These are phyloP conservation scores for Immersiella caudata DNA, from an alignment of 495 filamentous ascomycete species.

Conservation along the genomic window DNA sequence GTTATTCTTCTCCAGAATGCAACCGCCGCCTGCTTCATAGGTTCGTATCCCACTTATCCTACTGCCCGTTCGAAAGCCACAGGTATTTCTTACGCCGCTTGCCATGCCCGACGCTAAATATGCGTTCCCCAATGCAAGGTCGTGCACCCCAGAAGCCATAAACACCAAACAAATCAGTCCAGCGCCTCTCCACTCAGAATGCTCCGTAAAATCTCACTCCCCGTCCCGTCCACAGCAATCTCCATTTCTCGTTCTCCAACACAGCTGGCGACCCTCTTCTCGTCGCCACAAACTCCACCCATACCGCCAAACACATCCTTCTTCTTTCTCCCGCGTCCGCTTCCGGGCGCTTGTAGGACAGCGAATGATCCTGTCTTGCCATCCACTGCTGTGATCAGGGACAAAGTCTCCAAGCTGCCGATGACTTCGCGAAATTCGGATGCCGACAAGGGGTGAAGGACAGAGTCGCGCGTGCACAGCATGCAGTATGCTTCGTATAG, in stretches of 20 bases:
- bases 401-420: slow-evolving; percentile 82
- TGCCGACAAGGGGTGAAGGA: slow-evolving; percentile 81
- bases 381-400: slow-evolving; percentile 76
- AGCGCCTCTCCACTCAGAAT: slow-evolving; percentile 57
- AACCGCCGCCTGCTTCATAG: too few species aligned
- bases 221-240: slow-evolving; percentile 64
- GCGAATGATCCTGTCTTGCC: slow-evolving; percentile 67
- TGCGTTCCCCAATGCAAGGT: slow-evolving; percentile 22
- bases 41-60: not conserved
- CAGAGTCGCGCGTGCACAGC: slow-evolving; percentile 79
- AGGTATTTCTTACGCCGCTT: not conserved
- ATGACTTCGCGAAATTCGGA: slow-evolving; percentile 95
- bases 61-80: not conserved
- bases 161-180: slow-evolving; percentile 32
- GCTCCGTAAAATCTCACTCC: slow-evolving; percentile 57
- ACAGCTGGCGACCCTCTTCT: slow-evolving; percentile 73
- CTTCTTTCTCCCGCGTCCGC: slow-evolving; percentile 23
- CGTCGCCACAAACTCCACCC: slow-evolving; percentile 51
- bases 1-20: too few species aligned
- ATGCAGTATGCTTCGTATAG: slow-evolving; percentile 77
- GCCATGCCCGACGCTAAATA: not conserved
- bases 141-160: not conserved
- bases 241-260: slow-evolving; percentile 78
- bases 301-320: slow-evolving; percentile 39
- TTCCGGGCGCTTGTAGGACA: slow-evolving; percentile 45